Conservation (phyloP, 768 basidiomycete species). For the Coprinellus aureogranulatus region DNA sequence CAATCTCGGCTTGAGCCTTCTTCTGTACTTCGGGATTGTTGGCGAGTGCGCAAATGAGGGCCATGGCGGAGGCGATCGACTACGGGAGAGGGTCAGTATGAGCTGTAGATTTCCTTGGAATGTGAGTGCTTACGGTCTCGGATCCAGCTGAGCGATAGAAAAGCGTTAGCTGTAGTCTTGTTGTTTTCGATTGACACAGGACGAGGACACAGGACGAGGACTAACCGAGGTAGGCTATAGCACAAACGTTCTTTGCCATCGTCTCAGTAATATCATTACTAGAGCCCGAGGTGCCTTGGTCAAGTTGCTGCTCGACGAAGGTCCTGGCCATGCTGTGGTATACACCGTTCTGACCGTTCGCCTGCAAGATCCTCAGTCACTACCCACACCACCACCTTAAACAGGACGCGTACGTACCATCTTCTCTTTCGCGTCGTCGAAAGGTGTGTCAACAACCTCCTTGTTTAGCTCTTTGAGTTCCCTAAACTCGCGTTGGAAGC, state of each 20-base stretch:
- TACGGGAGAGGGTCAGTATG: not conserved
- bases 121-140: not conserved
- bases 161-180: not conserved
- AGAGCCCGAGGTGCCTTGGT: not conserved
- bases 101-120: not conserved
- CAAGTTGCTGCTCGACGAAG: not conserved
- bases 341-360: not conserved
- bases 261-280: not conserved
- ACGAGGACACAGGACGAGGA: not conserved
- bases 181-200: not conserved
- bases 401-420: not conserved
- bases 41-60: constrained; percentile 23
- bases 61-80: constrained; percentile 1
- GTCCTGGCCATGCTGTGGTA: not conserved
- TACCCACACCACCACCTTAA: not conserved
- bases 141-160: not conserved
- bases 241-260: not conserved
- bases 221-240: not conserved
- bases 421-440: not conserved
- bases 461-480: not conserved
- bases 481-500: constrained; percentile 21
- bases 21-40: constrained; percentile 32
- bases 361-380: not conserved
- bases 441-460: not conserved
- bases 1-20: constrained; percentile 42